Evolutionary conservation across 2,329 filamentous ascomycete species (phyloP).

Genomic region (Coleophoma eucalyptorum): DNA sequence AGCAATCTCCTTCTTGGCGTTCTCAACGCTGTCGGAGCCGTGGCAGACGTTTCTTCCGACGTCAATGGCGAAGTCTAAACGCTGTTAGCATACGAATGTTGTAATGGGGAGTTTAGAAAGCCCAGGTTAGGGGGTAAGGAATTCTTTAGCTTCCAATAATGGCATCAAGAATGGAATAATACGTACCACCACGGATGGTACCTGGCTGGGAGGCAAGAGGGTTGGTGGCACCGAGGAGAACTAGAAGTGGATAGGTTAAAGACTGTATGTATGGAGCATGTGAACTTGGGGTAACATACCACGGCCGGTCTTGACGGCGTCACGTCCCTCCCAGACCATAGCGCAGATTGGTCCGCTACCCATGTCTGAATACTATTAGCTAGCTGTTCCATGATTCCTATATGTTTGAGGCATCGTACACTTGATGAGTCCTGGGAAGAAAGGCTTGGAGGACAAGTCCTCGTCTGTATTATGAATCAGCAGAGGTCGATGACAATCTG

Average conservation of each 20-base stretch:
- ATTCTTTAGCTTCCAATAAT: too few species aligned
- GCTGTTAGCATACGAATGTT: background rate
- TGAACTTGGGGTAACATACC: constrained; percentile 45
- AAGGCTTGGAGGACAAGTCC: constrained; percentile 89
- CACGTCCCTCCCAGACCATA: constrained; percentile 99
- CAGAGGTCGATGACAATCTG: constrained; percentile 7
- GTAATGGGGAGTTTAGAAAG: background rate
- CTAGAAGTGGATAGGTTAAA: constrained; percentile 34
- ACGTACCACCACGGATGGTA: constrained; percentile 86
- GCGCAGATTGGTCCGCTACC: constrained; percentile 92
- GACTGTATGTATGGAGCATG: constrained; percentile 8
- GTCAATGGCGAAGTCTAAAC: constrained; percentile 69
- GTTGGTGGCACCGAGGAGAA: constrained; percentile 98
- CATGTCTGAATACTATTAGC: constrained; percentile 68
- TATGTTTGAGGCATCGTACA: constrained; percentile 55
- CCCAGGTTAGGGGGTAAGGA: background rate
- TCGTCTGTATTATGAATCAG: constrained; percentile 51
- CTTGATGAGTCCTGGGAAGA: constrained; percentile 91
- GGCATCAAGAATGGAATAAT: too few species aligned
- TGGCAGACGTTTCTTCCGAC: constrained; percentile 99
- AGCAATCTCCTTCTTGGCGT: constrained; percentile 98
- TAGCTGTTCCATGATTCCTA: background rate
- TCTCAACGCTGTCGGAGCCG: constrained; percentile 98
- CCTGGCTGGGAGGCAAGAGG: constrained; percentile 89
- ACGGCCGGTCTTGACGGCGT: constrained; percentile 98